Evolutionary conservation across 140 eudicot species (phyloP).

Genomic region (Anethum foeniculum): DNA sequence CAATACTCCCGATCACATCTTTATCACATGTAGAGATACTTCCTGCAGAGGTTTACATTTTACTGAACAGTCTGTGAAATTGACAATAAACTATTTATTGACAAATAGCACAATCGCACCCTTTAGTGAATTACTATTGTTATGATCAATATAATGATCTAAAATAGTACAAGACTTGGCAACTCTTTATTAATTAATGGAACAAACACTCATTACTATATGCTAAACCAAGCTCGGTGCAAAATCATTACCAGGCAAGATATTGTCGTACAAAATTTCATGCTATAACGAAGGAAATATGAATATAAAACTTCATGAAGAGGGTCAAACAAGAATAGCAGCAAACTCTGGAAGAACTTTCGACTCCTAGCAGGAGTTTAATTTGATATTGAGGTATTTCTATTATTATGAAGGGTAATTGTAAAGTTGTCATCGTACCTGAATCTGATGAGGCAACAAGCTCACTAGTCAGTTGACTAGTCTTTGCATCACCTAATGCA

Average conservation of each 20-base stretch:
- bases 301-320: neutral
- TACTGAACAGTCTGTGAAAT: neutral
- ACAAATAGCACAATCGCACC: neutral
- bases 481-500: constrained; percentile 8
- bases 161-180: no score
- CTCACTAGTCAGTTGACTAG: constrained; percentile 19
- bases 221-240: neutral
- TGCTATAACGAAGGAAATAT: neutral
- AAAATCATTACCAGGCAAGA: neutral
- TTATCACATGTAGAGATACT: neutral
- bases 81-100: neutral
- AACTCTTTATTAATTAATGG: no score
- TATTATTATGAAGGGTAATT: neutral
- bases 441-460: constrained; percentile 18
- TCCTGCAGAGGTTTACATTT: constrained; percentile 8
- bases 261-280: neutral
- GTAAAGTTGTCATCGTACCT: constrained; percentile 19
- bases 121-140: neutral
- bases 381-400: neutral
- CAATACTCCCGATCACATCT: constrained; percentile 25
- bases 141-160: no score
- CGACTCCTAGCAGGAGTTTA: neutral
- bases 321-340: neutral
- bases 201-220: neutral
- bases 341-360: neutral